Conservation (phyloP, 2,329 filamentous ascomycete species). For the Colletotrichum chrysophilum region DNA sequence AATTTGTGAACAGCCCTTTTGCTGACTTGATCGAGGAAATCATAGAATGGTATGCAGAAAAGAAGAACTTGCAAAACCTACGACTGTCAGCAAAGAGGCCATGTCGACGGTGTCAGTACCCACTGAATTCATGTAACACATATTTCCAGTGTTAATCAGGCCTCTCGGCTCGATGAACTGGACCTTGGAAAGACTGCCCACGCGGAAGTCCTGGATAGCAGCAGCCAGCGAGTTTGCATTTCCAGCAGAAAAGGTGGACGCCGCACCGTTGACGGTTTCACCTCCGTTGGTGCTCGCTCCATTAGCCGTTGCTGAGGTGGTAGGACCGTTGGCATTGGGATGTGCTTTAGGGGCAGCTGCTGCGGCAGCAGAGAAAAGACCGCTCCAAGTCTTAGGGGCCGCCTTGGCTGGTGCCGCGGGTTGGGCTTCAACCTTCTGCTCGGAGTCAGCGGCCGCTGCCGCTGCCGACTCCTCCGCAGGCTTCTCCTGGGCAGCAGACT, state of each 20-base stretch:
- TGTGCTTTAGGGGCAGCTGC: constrained; percentile 21
- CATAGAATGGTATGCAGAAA: constrained; percentile 92
- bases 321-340: constrained; percentile 25
- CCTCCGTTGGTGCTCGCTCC: constrained; percentile 5
- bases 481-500: constrained; percentile 25
- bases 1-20: constrained; percentile 87
- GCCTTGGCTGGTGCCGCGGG: constrained; percentile 28
- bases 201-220: constrained; percentile 75
- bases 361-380: constrained; percentile 38
- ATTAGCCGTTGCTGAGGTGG: constrained; percentile 14
- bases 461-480: constrained; percentile 23
- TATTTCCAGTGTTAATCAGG: constrained; percentile 95
- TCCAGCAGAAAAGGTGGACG: not conserved
- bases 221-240: constrained; percentile 69
- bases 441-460: constrained; percentile 11
- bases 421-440: constrained; percentile 10
- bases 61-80: constrained; percentile 94
- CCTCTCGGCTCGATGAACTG: constrained; percentile 91
- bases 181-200: constrained; percentile 69
- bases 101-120: constrained; percentile 37
- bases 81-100: not conserved
- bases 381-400: constrained; percentile 44
- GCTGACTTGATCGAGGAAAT: constrained; percentile 87
- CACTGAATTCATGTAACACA: constrained; percentile 99
- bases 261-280: constrained; percentile 16